Evolutionary conservation across 495 filamentous ascomycete species (phyloP).

Genomic region (Penicillium lividum): DNA sequence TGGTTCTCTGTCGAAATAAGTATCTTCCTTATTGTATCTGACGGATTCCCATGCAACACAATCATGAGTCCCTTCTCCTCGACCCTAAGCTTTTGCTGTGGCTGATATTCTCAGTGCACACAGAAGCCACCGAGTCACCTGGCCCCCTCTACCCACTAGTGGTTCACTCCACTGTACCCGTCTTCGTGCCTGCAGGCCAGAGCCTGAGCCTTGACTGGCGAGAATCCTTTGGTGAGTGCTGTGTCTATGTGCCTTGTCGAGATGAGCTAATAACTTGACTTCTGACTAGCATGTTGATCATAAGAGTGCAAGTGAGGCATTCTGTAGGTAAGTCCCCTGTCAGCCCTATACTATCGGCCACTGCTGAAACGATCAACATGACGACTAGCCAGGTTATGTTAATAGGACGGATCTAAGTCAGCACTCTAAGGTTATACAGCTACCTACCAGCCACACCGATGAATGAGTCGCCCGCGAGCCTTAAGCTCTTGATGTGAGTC

Average conservation of each 20-base stretch:
- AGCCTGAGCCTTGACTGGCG: not conserved
- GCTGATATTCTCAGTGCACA: not conserved
- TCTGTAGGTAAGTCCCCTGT: constrained; percentile 1
- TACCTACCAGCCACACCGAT: not conserved
- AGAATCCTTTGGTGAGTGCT: not conserved
- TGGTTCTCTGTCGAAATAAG: not conserved
- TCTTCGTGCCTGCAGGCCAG: not conserved
- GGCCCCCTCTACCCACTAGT: not conserved
- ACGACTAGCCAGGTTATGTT: not conserved
- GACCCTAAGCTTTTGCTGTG: not conserved
- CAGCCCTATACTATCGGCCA: not conserved
- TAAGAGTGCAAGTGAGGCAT: not conserved
- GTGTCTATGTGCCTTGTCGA: not conserved
- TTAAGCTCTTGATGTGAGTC: not conserved
- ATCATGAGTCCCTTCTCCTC: not conserved
- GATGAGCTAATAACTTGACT: not conserved
- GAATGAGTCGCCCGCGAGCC: not conserved
- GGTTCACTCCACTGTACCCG: not conserved
- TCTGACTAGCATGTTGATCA: constrained; percentile 1
- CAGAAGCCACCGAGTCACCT: not conserved
- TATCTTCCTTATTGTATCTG: not conserved
- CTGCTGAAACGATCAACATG: not conserved
- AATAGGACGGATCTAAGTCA: not conserved
- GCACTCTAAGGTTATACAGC: not conserved
- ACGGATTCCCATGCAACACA: not conserved